phyloP scores from a whole-genome alignment of 1,284 basidiomycete genomes.

The Pseudozyma tsukubaensis region DNA sequence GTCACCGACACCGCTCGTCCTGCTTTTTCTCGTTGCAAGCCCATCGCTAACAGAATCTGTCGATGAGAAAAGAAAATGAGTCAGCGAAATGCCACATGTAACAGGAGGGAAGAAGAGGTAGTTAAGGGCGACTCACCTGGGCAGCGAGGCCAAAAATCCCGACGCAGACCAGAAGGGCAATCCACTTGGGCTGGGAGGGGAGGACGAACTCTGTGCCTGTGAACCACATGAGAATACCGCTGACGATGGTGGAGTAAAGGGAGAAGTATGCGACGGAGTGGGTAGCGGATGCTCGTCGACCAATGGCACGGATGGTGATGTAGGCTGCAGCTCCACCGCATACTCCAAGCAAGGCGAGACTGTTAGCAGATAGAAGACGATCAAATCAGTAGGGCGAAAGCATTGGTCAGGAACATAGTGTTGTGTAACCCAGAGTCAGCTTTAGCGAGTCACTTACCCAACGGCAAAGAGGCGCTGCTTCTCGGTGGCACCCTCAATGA shows the following conservation, averaged over 20 bases:
- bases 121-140: neutral
- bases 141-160: conserved; percentile 55
- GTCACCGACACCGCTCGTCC: conserved; percentile 45
- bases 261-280: conserved; percentile 81
- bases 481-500: conserved; percentile 64
- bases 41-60: conserved; percentile 51
- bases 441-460: conserved; percentile 67
- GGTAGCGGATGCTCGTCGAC: conserved; percentile 78
- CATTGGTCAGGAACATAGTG: neutral
- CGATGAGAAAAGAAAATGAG: neutral
- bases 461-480: conserved; percentile 73
- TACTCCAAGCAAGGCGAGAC: conserved; percentile 75
- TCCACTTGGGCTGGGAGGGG: conserved; percentile 37
- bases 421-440: too few relatives aligned
- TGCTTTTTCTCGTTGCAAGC: conserved; percentile 54
- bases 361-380: conserved; percentile 52
- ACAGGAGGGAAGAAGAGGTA: too few relatives aligned
- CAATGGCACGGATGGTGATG: conserved; percentile 78
- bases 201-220: conserved; percentile 44
- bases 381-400: neutral
- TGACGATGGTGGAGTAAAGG: conserved; percentile 74
- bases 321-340: conserved; percentile 76
- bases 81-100: neutral
- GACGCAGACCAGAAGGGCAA: conserved; percentile 49
- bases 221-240: conserved; percentile 68